Conservation (phyloP, 1,139 yeast genomes). For the Insectozyma bohioensis region DNA sequence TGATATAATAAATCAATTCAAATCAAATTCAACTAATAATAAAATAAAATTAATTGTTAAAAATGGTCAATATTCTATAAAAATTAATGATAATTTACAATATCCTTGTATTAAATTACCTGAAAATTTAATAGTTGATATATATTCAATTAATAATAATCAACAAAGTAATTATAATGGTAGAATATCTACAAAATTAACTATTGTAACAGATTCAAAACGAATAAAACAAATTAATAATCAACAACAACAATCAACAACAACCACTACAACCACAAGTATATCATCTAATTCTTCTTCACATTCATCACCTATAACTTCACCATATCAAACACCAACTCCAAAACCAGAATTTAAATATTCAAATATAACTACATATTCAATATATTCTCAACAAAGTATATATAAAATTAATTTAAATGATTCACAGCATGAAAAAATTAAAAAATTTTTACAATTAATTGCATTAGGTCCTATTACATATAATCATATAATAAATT, state of each 20-base stretch:
- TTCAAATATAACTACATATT: conserved; percentile 4
- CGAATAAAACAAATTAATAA: conserved; percentile 22
- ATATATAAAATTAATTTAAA: conserved; percentile 19
- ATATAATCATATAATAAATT: conserved; percentile 6
- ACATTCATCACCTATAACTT: conserved; percentile 7
- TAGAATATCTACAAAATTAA: conserved; percentile 31
- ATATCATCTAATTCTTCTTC: neutral
- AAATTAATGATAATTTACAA: conserved; percentile 25
- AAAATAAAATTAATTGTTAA: conserved; percentile 36
- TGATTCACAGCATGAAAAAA: conserved; percentile 23
- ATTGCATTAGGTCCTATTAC: conserved; percentile 43
- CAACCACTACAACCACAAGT: neutral
- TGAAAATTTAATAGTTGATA: conserved; percentile 38
- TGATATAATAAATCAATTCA: conserved; percentile 25
- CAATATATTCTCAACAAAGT: neutral
- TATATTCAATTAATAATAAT: conserved; percentile 21
- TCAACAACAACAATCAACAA: no score
- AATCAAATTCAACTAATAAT: conserved; percentile 14
- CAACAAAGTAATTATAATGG: conserved; percentile 24
- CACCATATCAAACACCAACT: conserved; percentile 2
- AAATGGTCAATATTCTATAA: conserved; percentile 35
- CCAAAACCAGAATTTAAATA: conserved; percentile 1
- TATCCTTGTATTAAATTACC: conserved; percentile 37
- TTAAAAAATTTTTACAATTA: conserved; percentile 31
- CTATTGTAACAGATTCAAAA: conserved; percentile 32